Evolutionary conservation across 1,284 basidiomycete genomes (phyloP).

Genomic region (Pseudozyma flocculosa): DNA sequence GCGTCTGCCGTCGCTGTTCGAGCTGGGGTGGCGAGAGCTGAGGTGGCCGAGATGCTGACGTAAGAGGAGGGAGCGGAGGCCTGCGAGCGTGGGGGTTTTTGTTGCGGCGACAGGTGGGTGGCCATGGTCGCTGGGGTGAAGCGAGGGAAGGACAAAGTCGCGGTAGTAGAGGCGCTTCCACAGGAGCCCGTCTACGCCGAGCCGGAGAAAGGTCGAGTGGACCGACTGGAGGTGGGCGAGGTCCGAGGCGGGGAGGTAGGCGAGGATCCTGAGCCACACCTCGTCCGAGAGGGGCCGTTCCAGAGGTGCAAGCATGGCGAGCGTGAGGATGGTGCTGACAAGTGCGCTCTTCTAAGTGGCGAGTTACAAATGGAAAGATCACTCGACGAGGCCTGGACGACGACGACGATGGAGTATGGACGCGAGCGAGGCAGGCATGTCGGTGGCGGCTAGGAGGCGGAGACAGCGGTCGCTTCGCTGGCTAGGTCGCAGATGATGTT

Average conservation of each 20-base stretch:
- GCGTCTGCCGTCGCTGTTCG: conserved; percentile 7
- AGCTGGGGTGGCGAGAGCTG: too few species aligned
- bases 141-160: conserved; percentile 13
- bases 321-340: too few species aligned
- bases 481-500: too few species aligned
- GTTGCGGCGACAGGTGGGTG: neutral
- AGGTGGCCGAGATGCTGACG: conserved; percentile 13
- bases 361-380: too few species aligned
- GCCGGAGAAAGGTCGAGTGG: conserved; percentile 8
- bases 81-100: conserved; percentile 18
- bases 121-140: neutral
- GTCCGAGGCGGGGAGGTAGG: conserved; percentile 16
- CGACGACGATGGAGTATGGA: too few species aligned
- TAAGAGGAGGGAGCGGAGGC: conserved; percentile 21
- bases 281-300: conserved; percentile 23
- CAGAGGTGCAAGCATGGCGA: too few species aligned
- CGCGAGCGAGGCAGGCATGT: too few species aligned
- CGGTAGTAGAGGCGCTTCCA: conserved; percentile 29
- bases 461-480: too few species aligned
- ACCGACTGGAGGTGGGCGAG: conserved; percentile 17
- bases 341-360: too few species aligned
- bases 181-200: conserved; percentile 32
- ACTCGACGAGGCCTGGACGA: too few species aligned
- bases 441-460: too few species aligned
- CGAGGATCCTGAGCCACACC: conserved; percentile 15